These are phyloP conservation scores for Stephanodiscus triporus DNA, from an alignment of 108 stramenopile genomes.

Conservation along the genomic window DNA sequence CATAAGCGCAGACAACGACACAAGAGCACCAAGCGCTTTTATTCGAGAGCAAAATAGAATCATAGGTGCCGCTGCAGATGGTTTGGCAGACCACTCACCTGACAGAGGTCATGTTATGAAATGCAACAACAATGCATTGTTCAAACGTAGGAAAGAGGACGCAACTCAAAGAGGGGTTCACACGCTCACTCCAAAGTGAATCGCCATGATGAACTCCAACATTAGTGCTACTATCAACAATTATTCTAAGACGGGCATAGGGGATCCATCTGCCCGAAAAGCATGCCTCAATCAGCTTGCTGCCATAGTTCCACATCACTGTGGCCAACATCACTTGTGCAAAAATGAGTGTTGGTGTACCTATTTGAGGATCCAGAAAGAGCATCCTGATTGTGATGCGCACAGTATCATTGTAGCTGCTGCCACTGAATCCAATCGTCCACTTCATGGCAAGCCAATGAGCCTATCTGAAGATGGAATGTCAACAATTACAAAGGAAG, in stretches of 20 bases:
- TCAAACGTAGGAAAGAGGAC: not conserved
- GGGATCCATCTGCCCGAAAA: not conserved
- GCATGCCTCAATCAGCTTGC: not conserved
- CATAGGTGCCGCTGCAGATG: not conserved
- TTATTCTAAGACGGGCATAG: not conserved
- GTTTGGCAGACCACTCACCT: not conserved
- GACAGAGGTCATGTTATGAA: conserved; percentile 4
- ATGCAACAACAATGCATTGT: not conserved
- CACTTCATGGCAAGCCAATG: not conserved
- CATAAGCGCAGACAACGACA: not conserved
- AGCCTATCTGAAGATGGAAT: not conserved
- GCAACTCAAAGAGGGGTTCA: not conserved
- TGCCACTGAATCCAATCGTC: not conserved
- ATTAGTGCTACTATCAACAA: not conserved
- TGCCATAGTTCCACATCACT: conserved; percentile 4
- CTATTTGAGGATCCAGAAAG: not conserved
- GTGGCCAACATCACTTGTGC: not conserved
- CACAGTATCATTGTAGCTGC: not conserved
- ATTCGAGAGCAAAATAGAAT: not conserved
- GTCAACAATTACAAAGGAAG: not conserved
- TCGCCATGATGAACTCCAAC: not conserved
- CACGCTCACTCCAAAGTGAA: not conserved
- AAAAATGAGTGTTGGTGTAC: not conserved
- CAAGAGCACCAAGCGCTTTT: not conserved
- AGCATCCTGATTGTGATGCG: not conserved